Base-by-base conservation (phyloP, 1,284 basidiomycete species). In the Heterobasidion parviporum region DNA sequence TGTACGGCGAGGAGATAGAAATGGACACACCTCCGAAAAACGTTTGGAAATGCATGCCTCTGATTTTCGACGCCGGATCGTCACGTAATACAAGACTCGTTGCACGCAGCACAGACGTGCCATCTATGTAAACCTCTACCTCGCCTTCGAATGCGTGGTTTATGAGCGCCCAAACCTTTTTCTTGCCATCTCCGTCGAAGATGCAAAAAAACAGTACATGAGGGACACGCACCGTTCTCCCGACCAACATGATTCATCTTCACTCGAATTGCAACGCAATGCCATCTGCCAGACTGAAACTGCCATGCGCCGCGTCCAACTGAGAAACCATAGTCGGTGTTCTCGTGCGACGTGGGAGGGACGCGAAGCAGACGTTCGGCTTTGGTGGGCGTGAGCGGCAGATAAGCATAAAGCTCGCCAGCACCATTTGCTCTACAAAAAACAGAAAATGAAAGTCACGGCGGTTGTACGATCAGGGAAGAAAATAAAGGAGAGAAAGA, bases 41-140 rank as follows among this genome's bases (percentile, higher is more conserved):
- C 2, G 85, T 89, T 68, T 88, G 80, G 54, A 85, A 81, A 64
- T 85, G 83, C 64, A 82, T 73, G 4, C 83, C 83, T 52, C 78
- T 78, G 47, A 85, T 74, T 48, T 65, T 70, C 1, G 74, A 72
- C 2, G 69, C 68, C 1, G 69, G 62, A 1, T 72, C 68, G 1
- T 75, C 71, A 10, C 82, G 74, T 0, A 83, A 61, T 1, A 70
- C 64, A 0, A 85, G 64, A 0, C 76, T 75, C 1, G 61, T 63
- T 1, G 74, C 70, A n/a, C 60, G 63, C 3, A 86, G 74, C 3
- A 80, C 79, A 1, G 74, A 75, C 8, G 61, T 58, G 0, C 82
- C 83, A 59, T 85, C 74, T 18, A 83, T 70, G 72, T 73, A 83
- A 0, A 85, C 60, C 55, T 85, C 72, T 2, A 85, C 63, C 62